Evolutionary conservation across 139 green algal genomes (phyloP).

Genomic region (Nannochloris sp.): DNA sequence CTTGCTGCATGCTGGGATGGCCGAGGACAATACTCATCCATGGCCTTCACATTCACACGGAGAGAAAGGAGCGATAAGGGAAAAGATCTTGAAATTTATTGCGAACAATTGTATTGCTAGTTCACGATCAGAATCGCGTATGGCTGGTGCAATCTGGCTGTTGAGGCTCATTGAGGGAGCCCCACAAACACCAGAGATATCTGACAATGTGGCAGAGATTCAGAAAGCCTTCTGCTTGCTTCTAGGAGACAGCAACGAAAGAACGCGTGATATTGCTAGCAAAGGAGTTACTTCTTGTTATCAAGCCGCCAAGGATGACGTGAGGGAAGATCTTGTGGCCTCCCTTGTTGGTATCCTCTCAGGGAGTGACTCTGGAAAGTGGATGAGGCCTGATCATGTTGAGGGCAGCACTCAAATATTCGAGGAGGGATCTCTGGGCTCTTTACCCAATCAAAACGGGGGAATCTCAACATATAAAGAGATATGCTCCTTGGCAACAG

Average conservation of each 20-base stretch:
- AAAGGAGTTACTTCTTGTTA: slow-evolving; percentile 74
- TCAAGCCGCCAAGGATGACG: slow-evolving; percentile 42
- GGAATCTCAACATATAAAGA: slow-evolving; percentile 78
- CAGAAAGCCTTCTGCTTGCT: slow-evolving; percentile 53
- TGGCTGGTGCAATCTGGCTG: slow-evolving; percentile 65
- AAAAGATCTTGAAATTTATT: slow-evolving; percentile 30
- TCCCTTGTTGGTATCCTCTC: slow-evolving; percentile 40
- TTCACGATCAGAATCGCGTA: slow-evolving; percentile 50
- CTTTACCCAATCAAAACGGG: slow-evolving; percentile 15
- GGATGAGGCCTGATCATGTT: background rate
- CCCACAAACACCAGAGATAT: slow-evolving; percentile 34
- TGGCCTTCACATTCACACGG: too few relatives aligned
- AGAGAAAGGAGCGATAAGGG: slow-evolving; percentile 2
- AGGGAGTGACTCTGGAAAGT: background rate
- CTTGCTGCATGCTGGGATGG: too few relatives aligned
- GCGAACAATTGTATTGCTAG: slow-evolving; percentile 47
- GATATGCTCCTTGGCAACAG: slow-evolving; percentile 76
- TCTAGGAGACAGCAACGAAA: background rate
- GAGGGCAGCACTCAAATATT: slow-evolving; percentile 7
- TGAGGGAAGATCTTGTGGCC: slow-evolving; percentile 53
- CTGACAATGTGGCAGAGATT: slow-evolving; percentile 36
- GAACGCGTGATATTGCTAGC: slow-evolving; percentile 57
- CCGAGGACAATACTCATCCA: too few relatives aligned
- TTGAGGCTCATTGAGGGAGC: slow-evolving; percentile 66
- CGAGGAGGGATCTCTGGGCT: slow-evolving; percentile 1